Evolutionary conservation across 2,329 filamentous ascomycete species (phyloP), one percentile per base, ranked within the genome.

Genomic region (Xylariales sp.): DNA sequence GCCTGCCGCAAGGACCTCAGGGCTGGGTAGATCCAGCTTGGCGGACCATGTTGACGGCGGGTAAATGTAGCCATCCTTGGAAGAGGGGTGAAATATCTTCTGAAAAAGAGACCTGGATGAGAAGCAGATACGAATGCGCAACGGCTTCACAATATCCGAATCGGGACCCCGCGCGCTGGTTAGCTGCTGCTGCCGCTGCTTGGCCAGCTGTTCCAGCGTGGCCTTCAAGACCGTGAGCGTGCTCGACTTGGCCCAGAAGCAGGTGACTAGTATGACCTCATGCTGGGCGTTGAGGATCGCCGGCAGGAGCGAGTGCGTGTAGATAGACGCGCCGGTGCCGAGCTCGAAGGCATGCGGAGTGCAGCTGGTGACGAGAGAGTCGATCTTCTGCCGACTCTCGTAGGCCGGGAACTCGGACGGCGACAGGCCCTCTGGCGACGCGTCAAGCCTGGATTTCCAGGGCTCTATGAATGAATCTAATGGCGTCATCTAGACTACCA

Each of bases 251-350:
- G 86, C 81, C 85, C 86, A 90, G 61, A 90, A 93, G 59, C 87
- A 91, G 7, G 87, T 91, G 6, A 89, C 83, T 29, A 93, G 70
- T 41, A 89, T 76, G 19, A 90, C 65, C 50, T 88, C 85, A 33
- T 70, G 62, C 24, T 72, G 65, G 3, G 85, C 81, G 1, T 62
- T 55, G 5, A 76, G 61, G 4, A 90, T 71, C 7, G 79, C 76
- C 2, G 83, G 78, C 1, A 83, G 61, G 6, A 88, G 65, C 4
- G 66, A 62, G 27, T 66, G 62, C 0, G 68, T 67, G 49, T 72
- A 80, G 20, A 83, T 69, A 5, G 70, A 72, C 14, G 70, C 63
- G 5, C 80, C 78, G 1, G 75, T 82, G 40, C 78, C 79, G 13
- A 81, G 56, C 18, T 65, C 65, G 44, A 83, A 73, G 5, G 64